These are phyloP conservation scores for Amanita polypyramis DNA, from an alignment of 768 basidiomycete species.

Conservation along the genomic window DNA sequence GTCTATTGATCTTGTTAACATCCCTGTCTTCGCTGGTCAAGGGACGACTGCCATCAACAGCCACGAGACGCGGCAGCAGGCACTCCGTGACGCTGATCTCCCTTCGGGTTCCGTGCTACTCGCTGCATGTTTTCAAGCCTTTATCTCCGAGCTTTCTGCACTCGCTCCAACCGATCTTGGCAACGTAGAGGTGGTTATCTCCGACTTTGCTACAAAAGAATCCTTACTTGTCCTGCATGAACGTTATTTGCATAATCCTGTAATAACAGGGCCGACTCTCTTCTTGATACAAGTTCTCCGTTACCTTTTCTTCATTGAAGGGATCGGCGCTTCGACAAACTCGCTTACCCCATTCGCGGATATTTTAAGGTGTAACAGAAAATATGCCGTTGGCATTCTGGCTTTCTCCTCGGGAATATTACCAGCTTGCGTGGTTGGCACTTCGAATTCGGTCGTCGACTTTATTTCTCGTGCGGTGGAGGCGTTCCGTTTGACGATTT, in stretches of 20 bases:
- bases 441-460: conserved; percentile 29
- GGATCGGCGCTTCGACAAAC: conserved; percentile 2
- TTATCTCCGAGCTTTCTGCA: conserved; percentile 36
- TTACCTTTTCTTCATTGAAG: conserved; percentile 35
- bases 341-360: conserved; percentile 18
- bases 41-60: conserved; percentile 28
- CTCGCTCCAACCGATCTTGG: conserved; percentile 27
- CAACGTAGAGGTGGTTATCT: conserved; percentile 26
- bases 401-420: conserved; percentile 52
- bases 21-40: conserved; percentile 52
- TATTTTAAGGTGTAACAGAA: conserved; percentile 24
- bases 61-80: conserved; percentile 23
- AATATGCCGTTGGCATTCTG: conserved; percentile 27
- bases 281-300: conserved; percentile 42
- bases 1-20: not conserved
- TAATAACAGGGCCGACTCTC: conserved; percentile 37
- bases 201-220: conserved; percentile 31
- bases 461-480: conserved; percentile 36
- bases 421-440: conserved; percentile 34
- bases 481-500: conserved; percentile 39
- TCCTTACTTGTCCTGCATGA: conserved; percentile 28
- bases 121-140: conserved; percentile 38
- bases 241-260: conserved; percentile 32
- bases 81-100: conserved; percentile 30
- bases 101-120: conserved; percentile 33